Evolutionary conservation across 2,329 filamentous ascomycete species (phyloP).

Genomic region (Sporothrix globosa): DNA sequence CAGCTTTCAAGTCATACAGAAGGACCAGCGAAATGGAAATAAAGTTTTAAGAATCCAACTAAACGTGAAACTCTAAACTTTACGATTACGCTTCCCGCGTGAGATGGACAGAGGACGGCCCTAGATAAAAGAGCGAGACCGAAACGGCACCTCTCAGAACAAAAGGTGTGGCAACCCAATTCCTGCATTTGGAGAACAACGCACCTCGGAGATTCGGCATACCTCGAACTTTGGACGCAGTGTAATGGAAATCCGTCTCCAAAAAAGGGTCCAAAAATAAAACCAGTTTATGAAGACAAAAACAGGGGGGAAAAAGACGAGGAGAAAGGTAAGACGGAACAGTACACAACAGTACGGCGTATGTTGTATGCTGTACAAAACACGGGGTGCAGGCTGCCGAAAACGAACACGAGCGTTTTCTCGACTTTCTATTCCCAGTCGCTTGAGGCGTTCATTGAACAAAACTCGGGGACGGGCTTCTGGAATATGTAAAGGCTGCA

Average conservation of each 20-base stretch:
- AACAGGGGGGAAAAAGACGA: not conserved
- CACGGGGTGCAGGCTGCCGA: not conserved
- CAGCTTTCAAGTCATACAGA: no score
- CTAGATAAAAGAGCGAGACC: not conserved
- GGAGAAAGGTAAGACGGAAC: not conserved
- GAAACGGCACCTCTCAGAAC: not conserved
- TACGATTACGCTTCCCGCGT: no score
- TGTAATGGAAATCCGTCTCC: not conserved
- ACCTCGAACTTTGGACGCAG: not conserved
- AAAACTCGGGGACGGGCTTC: not conserved
- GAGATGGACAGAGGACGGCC: not conserved
- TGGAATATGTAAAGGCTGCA: not conserved
- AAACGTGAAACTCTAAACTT: not conserved
- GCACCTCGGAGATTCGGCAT: not conserved
- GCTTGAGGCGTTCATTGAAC: not conserved
- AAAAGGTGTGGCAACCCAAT: no score
- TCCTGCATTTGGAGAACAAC: not conserved
- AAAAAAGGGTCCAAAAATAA: not conserved
- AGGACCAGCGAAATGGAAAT: no score
- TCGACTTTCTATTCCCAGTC: not conserved
- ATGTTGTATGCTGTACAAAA: not conserved
- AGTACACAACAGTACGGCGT: no score
- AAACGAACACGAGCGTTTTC: conserved; percentile 12
- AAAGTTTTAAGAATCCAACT: not conserved
- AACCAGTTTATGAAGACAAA: not conserved